phyloP scores from a whole-genome alignment of 495 filamentous ascomycete species.

The Cryomyces minteri region DNA sequence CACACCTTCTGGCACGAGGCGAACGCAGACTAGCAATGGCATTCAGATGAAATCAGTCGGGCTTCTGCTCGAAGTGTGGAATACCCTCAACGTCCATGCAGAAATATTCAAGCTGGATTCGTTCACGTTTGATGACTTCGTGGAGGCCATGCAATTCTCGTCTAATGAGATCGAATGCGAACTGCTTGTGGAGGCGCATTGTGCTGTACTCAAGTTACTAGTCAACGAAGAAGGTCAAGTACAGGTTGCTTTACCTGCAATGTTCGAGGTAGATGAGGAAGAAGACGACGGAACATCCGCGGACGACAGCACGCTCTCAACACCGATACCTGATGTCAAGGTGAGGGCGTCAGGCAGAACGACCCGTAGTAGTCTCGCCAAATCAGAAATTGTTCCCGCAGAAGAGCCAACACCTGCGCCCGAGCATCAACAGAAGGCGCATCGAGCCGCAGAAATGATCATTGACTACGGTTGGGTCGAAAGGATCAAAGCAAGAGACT shows the following conservation, averaged over 20 bases:
- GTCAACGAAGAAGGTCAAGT: conserved; percentile 67
- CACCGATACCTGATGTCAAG: conserved; percentile 33
- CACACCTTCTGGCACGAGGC: neutral
- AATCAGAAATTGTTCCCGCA: conserved; percentile 45
- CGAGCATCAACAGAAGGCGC: conserved; percentile 12
- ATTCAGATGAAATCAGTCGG: conserved; percentile 68
- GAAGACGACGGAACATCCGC: conserved; percentile 29
- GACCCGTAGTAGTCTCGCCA: conserved; percentile 70
- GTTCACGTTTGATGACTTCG: conserved; percentile 92
- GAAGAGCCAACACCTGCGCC: conserved; percentile 8
- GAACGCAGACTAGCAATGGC: conserved; percentile 26
- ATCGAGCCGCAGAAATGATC: conserved; percentile 63
- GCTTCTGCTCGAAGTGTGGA: conserved; percentile 73
- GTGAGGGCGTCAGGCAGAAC: conserved; percentile 61
- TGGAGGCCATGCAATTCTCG: conserved; percentile 69
- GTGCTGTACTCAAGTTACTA: conserved; percentile 71
- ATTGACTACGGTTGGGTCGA: conserved; percentile 66
- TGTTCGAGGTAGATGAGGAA: conserved; percentile 42
- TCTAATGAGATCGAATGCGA: conserved; percentile 67
- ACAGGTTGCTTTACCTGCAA: conserved; percentile 57
- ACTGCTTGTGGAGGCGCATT: conserved; percentile 80
- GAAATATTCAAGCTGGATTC: conserved; percentile 86
- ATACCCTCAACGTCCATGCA: conserved; percentile 89
- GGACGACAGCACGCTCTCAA: conserved; percentile 31
- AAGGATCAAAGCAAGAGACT: conserved; percentile 63